Evolutionary conservation across 2,329 filamentous ascomycete species (phyloP), one percentile per base, ranked within the genome.

Genomic region (Emmonsiellopsis sp.): DNA sequence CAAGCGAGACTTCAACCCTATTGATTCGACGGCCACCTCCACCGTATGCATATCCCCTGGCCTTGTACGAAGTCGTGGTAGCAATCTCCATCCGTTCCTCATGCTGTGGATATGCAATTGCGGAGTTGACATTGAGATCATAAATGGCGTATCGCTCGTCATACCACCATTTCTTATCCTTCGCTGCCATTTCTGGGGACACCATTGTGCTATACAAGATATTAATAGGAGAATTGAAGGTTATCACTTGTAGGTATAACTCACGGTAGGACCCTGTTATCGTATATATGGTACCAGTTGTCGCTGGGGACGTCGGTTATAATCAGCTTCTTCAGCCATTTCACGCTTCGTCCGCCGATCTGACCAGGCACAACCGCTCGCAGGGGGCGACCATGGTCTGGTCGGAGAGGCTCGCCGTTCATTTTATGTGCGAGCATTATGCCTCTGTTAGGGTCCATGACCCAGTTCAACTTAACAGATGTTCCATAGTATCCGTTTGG

Each of bases 271-370:
- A 96, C 89, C 55, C 89, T 78, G 66, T 96, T 96, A 67, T 96
- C 91, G 69, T 93, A 91, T 57, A 94, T 89, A 68, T 96, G 91
- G 63, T 95, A 95, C 89, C 89, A 95, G 65, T 94, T 95, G 58
- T 92, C 85, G 65, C 89, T 95, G 0, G 90, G 89, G 26, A 78
- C 75, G 8, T 84, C 80, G 0, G 89, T 92, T 50, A 96, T 69
- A 43, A 90, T 86, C 56, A 96, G 79, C 59, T 78, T 84, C 73
- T 85, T 92, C 55, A 96, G 67, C 91, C 91, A 96, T 70, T 96
- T 96, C 34, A 96, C 90, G 67, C 89, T 95, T 58, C 91, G 80
- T 0, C 90, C 91, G 35, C 91, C 91, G 57, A 96, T 95, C 68
- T 95, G 89, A 0, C 91, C 91, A 0, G 91, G 91, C 3, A 96